A percentile compares a stretch with the other conserved stretches of the same genome.
Evolutionary conservation across 192 early-diverging fungal genomes (phyloP).

Genomic region (Coemansia pectinata): DNA sequence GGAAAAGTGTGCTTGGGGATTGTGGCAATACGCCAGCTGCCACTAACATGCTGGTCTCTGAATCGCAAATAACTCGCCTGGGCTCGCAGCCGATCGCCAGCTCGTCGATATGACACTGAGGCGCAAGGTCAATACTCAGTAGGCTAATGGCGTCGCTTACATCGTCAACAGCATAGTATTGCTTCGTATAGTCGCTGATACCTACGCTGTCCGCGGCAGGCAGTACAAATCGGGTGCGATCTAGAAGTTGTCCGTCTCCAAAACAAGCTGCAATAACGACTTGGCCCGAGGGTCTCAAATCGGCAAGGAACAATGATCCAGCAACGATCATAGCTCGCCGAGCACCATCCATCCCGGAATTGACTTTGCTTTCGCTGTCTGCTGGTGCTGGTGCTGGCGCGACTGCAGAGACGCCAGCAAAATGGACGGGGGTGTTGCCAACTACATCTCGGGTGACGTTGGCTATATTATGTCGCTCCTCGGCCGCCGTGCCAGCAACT

Average conservation of each 20-base stretch:
- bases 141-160: slow-evolving; percentile 7
- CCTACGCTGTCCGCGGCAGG: background rate
- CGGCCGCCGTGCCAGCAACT: background rate
- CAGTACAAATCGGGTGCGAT: background rate
- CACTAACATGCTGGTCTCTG: slow-evolving; percentile 32
- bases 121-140: slow-evolving; percentile 4
- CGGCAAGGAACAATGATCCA: slow-evolving; percentile 2
- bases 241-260: background rate
- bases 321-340: background rate
- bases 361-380: background rate
- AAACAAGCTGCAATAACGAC: slow-evolving; percentile 21
- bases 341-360: background rate
- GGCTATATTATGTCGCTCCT: background rate
- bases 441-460: background rate
- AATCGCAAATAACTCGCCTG: slow-evolving; percentile 24
- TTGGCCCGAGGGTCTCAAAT: background rate
- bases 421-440: background rate
- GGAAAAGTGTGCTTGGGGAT: background rate
- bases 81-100: slow-evolving; percentile 24
- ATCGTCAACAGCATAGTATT: slow-evolving; percentile 8
- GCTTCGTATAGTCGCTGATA: background rate
- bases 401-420: background rate
- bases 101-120: slow-evolving; percentile 24
- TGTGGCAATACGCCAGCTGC: slow-evolving; percentile 16
- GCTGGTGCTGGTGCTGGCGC: background rate